phyloP scores from a whole-genome alignment of 176 grass and related monocot genomes.

The Paspalum notatum region DNA sequence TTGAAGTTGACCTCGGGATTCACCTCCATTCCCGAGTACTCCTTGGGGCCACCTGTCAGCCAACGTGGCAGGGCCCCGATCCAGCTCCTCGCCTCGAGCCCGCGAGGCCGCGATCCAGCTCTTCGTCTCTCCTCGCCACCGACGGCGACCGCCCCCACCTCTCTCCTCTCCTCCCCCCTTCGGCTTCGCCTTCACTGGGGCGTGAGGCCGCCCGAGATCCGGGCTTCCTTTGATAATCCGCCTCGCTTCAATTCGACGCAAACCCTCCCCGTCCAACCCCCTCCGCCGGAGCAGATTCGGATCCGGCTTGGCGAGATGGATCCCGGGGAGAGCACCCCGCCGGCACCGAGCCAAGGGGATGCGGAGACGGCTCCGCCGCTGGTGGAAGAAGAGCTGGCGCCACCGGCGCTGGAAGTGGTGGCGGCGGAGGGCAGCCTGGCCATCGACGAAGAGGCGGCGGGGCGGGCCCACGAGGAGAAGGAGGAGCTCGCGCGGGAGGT shows the following conservation, averaged over 20 bases:
- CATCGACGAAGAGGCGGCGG: constrained; percentile 24
- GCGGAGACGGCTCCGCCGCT: not conserved
- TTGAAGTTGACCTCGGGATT: no score
- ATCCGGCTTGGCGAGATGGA: constrained; percentile 53
- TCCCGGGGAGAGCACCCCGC: constrained; percentile 45
- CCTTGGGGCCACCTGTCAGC: no score
- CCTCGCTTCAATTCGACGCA: not conserved
- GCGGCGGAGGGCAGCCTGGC: not conserved
- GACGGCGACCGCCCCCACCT: not conserved
- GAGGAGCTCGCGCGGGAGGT: constrained; percentile 54
- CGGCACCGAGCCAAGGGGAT: constrained; percentile 26
- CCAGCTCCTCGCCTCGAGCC: no score
- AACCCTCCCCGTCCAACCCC: not conserved
- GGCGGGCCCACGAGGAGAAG: constrained; percentile 34
- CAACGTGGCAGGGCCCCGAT: no score
- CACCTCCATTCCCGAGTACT: no score
- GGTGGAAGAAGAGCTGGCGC: not conserved
- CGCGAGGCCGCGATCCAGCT: not conserved
- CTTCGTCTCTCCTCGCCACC: not conserved
- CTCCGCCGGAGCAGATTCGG: constrained; percentile 38
- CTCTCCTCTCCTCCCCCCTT: not conserved
- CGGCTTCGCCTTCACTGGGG: not conserved
- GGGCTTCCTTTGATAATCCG: not conserved
- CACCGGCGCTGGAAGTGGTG: not conserved
- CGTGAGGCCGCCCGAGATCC: constrained; percentile 18